Conservation (phyloP, 1,284 basidiomycete genomes). For the Boletellus deceptivus region DNA sequence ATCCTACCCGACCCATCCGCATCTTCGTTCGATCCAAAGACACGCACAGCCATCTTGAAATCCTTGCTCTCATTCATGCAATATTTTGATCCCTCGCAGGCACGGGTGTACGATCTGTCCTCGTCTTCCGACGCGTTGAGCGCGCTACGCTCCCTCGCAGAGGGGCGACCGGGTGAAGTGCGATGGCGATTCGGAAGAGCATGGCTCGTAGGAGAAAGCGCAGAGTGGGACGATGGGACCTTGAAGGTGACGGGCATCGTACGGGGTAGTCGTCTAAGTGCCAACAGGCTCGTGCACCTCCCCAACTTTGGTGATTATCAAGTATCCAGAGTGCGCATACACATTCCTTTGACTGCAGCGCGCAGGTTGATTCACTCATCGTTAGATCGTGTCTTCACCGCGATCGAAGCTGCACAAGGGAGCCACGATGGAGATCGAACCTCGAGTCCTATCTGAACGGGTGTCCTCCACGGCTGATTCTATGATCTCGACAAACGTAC, state of each 20-base stretch:
- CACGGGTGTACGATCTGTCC: conserved; percentile 62
- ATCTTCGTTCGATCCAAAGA: conserved; percentile 52
- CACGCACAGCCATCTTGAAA: conserved; percentile 68
- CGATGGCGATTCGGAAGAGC: conserved; percentile 82
- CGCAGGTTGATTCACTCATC: not conserved
- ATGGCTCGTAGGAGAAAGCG: conserved; percentile 76
- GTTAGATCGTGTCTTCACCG: conserved; percentile 62
- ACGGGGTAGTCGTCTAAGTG: conserved; percentile 76
- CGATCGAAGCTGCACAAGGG: conserved; percentile 39
- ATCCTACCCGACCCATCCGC: conserved; percentile 48
- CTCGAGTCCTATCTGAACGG: conserved; percentile 55
- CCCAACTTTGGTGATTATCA: conserved; percentile 90
- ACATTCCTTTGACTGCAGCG: not conserved
- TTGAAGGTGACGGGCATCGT: conserved; percentile 81
- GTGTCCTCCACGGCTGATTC: conserved; percentile 79
- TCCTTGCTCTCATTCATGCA: conserved; percentile 90
- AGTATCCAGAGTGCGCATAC: conserved; percentile 64
- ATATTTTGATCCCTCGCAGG: conserved; percentile 91
- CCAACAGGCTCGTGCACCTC: conserved; percentile 86
- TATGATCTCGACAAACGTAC: conserved; percentile 82
- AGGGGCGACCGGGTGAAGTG: conserved; percentile 74
- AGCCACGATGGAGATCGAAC: conserved; percentile 62
- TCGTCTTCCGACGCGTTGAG: conserved; percentile 66
- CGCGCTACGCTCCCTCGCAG: conserved; percentile 72
- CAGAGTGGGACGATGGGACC: conserved; percentile 46